Percentiles rank a stretch among this genome's conserved stretches.
These are phyloP conservation scores for Fraxinus platypoda DNA, from an alignment of 305 asterid genomes.

Conservation along the genomic window DNA sequence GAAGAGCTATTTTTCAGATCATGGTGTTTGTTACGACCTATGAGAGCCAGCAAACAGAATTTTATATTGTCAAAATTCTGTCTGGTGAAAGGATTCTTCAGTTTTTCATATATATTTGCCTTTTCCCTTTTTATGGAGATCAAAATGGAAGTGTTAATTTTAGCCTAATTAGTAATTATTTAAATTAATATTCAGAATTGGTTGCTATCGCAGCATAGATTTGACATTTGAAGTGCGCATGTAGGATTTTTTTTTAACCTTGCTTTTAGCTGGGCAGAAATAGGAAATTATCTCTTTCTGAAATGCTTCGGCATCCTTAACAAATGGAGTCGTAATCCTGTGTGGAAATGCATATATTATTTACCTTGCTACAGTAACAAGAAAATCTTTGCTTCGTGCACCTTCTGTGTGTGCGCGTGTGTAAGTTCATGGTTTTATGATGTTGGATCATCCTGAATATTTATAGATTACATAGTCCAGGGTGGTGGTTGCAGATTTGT, in stretches of 20 bases:
- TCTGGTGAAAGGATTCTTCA: not conserved
- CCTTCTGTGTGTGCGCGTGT: not conserved
- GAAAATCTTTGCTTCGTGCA: not conserved
- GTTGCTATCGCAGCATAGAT: not conserved
- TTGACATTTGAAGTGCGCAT: conserved; percentile 1
- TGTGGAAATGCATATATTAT: not conserved
- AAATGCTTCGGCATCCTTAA: not conserved
- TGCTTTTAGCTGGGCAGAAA: conserved; percentile 3
- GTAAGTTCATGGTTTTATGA: conserved; percentile 5
- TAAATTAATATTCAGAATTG: not conserved
- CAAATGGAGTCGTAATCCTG: not conserved
- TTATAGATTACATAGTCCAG: not conserved
- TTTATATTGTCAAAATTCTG: not conserved
- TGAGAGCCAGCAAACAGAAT: not conserved
- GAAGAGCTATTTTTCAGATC: not conserved
- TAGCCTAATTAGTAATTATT: not conserved
- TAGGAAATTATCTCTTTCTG: not conserved
- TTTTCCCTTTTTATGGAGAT: not conserved
- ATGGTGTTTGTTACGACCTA: not conserved
- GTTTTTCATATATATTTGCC: not conserved
- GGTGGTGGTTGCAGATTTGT: not conserved
- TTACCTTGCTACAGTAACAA: not conserved
- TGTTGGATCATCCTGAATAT: not conserved
- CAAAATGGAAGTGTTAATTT: not conserved
- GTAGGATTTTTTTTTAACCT: not conserved